Base-by-base conservation (phyloP, 2,329 filamentous ascomycete species). In the Raffaelea deltoideospora region DNA sequence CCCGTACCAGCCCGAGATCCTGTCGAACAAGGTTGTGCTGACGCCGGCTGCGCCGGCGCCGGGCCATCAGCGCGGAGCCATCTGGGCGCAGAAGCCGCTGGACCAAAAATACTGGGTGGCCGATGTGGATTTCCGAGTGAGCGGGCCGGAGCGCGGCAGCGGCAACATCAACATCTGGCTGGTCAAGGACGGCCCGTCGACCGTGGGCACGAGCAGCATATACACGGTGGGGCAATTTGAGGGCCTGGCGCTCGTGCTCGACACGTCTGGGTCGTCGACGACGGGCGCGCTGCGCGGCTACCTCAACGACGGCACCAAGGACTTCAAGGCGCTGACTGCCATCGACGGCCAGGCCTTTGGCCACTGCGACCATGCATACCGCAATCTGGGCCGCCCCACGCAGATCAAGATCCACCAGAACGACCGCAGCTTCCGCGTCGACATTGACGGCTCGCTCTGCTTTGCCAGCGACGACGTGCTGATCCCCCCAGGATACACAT, bases 161-260 rank as follows among this genome's bases (percentile, higher is more conserved):
- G 90, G 90, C 34, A 95, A 92, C 59, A 64, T 98, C 47, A 88
- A 96, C 58, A 68, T 98, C 50, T 98, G 90, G 90, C 84, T 92
- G 51, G 77, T 73, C 36, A 76, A 74, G 48, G 70, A 82, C 41
- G 80, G 81, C 23, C 61, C 72, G 47, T 59, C 67, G 41, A 63
- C 65, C 22, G 64, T 93, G 38, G 78, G 76, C 38, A 69, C 76
- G 19, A 70, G 73, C 45, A 92, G 83, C 57, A 74, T 94, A 47
- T 94, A 95, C 60, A 90, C 81, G 1, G 79, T 79, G 10, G 74
- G 74, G 37, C 74, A 72, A 47, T 98, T 94, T 50, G 88, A 96
- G 49, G 90, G 90, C n/a, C 63, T 98, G 46, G 87, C 75, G 24
- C 62, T 98, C 39, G 79, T 92, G 19, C 58, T 98, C 37, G 88